phyloP scores from a whole-genome alignment of 2,329 filamentous ascomycete species.

The Nothophoma quercina region DNA sequence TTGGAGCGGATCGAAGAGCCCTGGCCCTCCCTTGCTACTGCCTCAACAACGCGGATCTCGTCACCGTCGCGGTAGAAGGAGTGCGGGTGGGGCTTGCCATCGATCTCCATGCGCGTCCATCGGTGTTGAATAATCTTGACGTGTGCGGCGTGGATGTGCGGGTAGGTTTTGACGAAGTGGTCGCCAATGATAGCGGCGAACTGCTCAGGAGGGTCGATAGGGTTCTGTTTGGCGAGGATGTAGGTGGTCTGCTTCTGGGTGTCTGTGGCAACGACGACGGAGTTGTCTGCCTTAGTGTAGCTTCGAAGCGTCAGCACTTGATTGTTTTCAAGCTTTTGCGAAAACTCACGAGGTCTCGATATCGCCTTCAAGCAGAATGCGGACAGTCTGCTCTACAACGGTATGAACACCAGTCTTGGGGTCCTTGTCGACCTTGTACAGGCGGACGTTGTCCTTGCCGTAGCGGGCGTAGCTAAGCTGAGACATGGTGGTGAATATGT shows the following conservation, averaged over 20 bases:
- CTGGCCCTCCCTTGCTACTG: slow-evolving; percentile 68
- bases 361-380: slow-evolving; percentile 89
- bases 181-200: slow-evolving; percentile 84
- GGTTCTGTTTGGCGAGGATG: slow-evolving; percentile 92
- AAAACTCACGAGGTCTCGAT: slow-evolving; percentile 79
- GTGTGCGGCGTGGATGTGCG: slow-evolving; percentile 86
- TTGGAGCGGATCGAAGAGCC: slow-evolving; percentile 80
- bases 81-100: slow-evolving; percentile 91
- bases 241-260: slow-evolving; percentile 94
- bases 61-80: slow-evolving; percentile 90
- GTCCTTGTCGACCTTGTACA: slow-evolving; percentile 92
- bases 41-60: slow-evolving; percentile 86
- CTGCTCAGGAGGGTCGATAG: slow-evolving; percentile 90
- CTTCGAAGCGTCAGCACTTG: slow-evolving; percentile 55
- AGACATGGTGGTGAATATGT: slow-evolving; percentile 48
- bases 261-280: slow-evolving; percentile 93
- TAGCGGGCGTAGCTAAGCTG: slow-evolving; percentile 70
- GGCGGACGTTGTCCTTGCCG: slow-evolving; percentile 97
- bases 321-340: neutral
- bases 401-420: slow-evolving; percentile 78
- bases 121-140: slow-evolving; percentile 83
- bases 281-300: slow-evolving; percentile 94
- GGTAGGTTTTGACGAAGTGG: slow-evolving; percentile 89
- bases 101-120: slow-evolving; percentile 88
- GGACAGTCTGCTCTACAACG: slow-evolving; percentile 94